Evolutionary conservation across 805 yeast genomes (phyloP).

Genomic region (Priceomyces melissophilus): DNA sequence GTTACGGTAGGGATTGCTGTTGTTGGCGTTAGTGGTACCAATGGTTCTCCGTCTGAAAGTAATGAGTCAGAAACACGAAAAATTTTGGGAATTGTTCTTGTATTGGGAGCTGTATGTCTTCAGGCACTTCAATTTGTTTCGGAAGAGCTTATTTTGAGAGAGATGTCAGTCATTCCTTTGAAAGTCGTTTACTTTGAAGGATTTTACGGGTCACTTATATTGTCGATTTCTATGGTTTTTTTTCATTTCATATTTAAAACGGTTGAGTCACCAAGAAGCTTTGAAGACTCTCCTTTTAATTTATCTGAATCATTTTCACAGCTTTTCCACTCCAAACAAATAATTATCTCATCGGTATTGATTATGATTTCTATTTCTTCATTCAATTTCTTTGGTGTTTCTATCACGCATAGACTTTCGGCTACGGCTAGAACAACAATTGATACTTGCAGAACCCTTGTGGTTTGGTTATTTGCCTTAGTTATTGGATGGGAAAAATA

Average conservation of each 20-base stretch:
- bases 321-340: constrained; percentile 38
- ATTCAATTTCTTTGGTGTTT: constrained; percentile 72
- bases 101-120: constrained; percentile 60
- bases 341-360: constrained; percentile 53
- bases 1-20: constrained; percentile 67
- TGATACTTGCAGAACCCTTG: constrained; percentile 70
- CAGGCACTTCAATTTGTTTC: constrained; percentile 76
- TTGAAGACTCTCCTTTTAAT: constrained; percentile 53
- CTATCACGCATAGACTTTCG: constrained; percentile 59
- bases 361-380: constrained; percentile 71
- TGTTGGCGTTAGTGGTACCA: constrained; percentile 69
- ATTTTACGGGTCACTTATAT: constrained; percentile 52
- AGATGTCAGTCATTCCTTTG: constrained; percentile 55
- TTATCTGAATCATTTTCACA: constrained; percentile 47
- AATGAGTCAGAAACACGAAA: constrained; percentile 20
- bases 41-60: constrained; percentile 16
- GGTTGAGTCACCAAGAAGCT: constrained; percentile 24
- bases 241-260: constrained; percentile 41
- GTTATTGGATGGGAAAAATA: constrained; percentile 74
- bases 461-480: constrained; percentile 74
- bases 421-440: constrained; percentile 80
- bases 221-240: constrained; percentile 43
- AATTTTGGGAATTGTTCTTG: constrained; percentile 53
- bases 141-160: constrained; percentile 64
- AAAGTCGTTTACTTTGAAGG: constrained; percentile 75